Base-by-base conservation (phyloP, 2,329 filamentous ascomycete genomes). In the Talaromyces sp. region DNA sequence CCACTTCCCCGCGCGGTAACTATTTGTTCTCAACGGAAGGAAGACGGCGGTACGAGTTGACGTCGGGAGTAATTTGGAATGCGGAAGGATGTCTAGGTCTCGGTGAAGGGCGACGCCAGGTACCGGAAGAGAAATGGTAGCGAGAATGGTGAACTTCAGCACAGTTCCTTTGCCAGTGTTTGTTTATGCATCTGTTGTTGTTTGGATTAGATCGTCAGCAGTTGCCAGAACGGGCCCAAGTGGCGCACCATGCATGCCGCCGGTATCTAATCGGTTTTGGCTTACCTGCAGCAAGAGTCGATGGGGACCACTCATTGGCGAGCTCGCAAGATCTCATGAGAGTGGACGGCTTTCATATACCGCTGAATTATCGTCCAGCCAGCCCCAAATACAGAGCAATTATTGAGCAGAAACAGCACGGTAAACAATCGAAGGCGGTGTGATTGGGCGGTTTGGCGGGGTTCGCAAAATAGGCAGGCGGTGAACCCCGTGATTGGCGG, bases 401-500 rank as follows among this genome's bases (percentile, higher is more conserved):
- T 10, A 19, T 11, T 6, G 10, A 46, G 43, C 43, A 46, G 24
- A 46, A 46, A 46, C 17, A 46, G 43, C 43, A 52, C 24, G 35
- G 56, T 58, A 58, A 59, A 59, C 57, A 58, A 62, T 53, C 56
- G 11, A 51, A 50, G 56, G 56, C 48, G 60, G 53, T 59, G 57
- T 57, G 56, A 59, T 58, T 62, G 60, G 35, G 60, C 54, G 60
- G 60, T 24, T 46, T 19, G 43, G 43, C 43, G 60, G 60, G 48
- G 51, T 38, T 21, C 29, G 53, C 32, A 9, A 55, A 41, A 31
- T 12, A 55, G 53, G 53, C 29, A 55, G 53, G 53, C 53, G 53
- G 53, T 55, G 53, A 55, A 11, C 19, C 48, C 48, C 14, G 21
- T 52, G 21, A 52, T 52, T 52, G 48, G 48, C 26, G 14, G 48